Base-by-base conservation (phyloP, 768 basidiomycete species). In the Solioccasus polychromus region DNA sequence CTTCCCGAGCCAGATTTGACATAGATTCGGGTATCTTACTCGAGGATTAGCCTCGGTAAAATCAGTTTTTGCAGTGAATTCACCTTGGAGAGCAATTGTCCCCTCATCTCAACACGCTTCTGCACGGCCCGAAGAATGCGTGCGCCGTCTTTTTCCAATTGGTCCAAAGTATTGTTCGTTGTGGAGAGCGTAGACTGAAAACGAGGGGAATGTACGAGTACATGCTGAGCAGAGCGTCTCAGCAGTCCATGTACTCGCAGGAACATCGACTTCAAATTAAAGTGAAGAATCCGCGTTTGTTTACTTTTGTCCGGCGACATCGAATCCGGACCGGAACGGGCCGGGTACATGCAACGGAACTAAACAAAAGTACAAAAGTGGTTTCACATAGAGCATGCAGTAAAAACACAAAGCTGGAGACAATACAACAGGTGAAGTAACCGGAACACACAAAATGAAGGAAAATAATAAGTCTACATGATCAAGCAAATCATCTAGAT, bases 61-160 rank as follows among this genome's bases (percentile, higher is more conserved):
- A 35, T 34, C 6, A 5, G n/a, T n/a, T 6, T 31, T 11, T 31
- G 8, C 11, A 34, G 8, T 8, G 6, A 19, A 59, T 67, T 36
- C 42, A 72, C 80, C 63, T 80, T 71, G 28, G 73, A 68, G 8
- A 71, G 58, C 10, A 82, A 51, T 17, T 58, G 63, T 39, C 63
- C 63, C 42, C 83, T 67, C 47, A 76, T 75, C n/a, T 77, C 67
- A 28, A 82, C 69, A 45, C 77, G 74, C 44, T 69, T 76, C 48
- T 75, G 63, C 17, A 83, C 76, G 31, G 83, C 73, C 2, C 70
- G 70, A 18, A 86, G 65, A 31, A 85, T 66, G 5, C 80, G 72
- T 2, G 64, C 71, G 53, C 81, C 73, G 29, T 80, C 71, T 14
- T 55, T 58, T 51, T 71, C 70, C 6, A 71, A 52, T 47, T 68